Conservation (phyloP, 2,329 filamentous ascomycete species). For the Colletotrichum lindemuthianum region DNA sequence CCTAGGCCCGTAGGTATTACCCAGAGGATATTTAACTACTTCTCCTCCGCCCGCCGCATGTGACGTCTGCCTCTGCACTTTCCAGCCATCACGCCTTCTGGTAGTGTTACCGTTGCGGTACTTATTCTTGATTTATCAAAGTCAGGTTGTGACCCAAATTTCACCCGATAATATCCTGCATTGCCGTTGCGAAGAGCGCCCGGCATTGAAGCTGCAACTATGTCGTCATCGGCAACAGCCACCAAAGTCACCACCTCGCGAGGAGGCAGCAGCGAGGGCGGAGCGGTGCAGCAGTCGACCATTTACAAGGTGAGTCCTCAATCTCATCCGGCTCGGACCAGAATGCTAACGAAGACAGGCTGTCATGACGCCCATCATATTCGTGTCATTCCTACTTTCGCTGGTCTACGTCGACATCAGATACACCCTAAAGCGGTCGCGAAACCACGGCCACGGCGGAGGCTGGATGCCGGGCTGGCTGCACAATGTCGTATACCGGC, state of each 20-base stretch:
- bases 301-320: constrained; percentile 39
- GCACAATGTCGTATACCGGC: constrained; percentile 52
- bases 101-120: no score
- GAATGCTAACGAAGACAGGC: constrained; percentile 43
- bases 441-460: constrained; percentile 44
- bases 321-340: neutral
- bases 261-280: constrained; percentile 25
- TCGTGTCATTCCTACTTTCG: constrained; percentile 73
- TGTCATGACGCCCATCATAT: constrained; percentile 70
- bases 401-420: constrained; percentile 70
- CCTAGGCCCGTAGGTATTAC: neutral
- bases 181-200: no score
- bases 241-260: constrained; percentile 29
- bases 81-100: no score
- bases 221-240: constrained; percentile 37
- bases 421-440: constrained; percentile 61
- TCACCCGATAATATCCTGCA: no score
- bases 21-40: constrained; percentile 16
- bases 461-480: constrained; percentile 52
- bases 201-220: neutral
- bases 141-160: no score
- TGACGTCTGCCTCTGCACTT: neutral
- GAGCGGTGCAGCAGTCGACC: constrained; percentile 34
- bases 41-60: constrained; percentile 16
- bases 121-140: no score